A percentile compares a stretch with the other conserved stretches of the same genome.
phyloP scores from a whole-genome alignment of 1,139 yeast genomes.

The Zygosaccharomyces pseudobailii region DNA sequence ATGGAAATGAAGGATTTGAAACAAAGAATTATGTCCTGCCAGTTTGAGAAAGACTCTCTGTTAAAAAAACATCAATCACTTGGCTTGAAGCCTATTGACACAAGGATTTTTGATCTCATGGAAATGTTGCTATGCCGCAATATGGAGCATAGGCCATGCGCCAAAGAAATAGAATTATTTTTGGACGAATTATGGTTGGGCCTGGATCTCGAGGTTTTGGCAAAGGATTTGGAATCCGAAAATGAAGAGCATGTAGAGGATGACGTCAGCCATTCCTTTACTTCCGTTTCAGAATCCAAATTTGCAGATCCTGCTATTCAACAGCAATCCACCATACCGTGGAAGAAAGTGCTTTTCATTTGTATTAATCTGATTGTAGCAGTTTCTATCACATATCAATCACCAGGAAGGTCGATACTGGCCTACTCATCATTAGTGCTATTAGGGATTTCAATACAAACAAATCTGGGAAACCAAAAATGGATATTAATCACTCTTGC shows the following conservation, averaged over 20 bases:
- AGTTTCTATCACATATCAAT: not conserved
- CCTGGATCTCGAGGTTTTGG: slow-evolving; percentile 2
- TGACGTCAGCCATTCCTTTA: not conserved
- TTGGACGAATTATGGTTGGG: slow-evolving; percentile 25
- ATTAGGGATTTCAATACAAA: slow-evolving; percentile 13
- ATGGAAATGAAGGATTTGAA: slow-evolving; percentile 37
- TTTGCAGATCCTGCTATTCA: not conserved
- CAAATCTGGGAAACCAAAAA: slow-evolving; percentile 3
- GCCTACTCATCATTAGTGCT: slow-evolving; percentile 11
- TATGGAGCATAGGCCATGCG: slow-evolving; percentile 42
- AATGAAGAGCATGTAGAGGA: not conserved
- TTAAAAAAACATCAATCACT: slow-evolving; percentile 17
- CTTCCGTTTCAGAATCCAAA: not conserved
- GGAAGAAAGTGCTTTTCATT: slow-evolving; percentile 4
- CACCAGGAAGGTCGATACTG: slow-evolving; percentile 1
- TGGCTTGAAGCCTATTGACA: slow-evolving; percentile 35
- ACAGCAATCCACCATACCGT: not conserved
- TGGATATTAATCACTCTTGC: slow-evolving; percentile 2
- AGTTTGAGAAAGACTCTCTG: slow-evolving; percentile 24
- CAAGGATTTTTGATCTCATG: slow-evolving; percentile 39
- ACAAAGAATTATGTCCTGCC: slow-evolving; percentile 38
- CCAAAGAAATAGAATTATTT: slow-evolving; percentile 37
- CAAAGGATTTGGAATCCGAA: not conserved
- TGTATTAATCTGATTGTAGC: not conserved
- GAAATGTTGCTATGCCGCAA: slow-evolving; percentile 35